Base-by-base conservation (phyloP, 202 grass and related monocot species). In the Cymbopogon flexuosus region DNA sequence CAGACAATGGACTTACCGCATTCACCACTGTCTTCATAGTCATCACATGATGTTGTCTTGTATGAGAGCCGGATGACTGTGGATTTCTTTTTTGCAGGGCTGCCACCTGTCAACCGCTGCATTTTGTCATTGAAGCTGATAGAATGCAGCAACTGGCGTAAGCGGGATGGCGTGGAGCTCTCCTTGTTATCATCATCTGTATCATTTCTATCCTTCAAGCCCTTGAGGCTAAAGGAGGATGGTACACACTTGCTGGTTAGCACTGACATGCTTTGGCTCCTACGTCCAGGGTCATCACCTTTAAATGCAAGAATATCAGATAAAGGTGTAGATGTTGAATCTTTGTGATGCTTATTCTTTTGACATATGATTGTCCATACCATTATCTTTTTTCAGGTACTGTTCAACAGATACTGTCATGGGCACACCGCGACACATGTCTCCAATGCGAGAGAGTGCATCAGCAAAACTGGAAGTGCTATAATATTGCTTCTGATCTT, bases 31-130 rank as follows among this genome's bases (percentile, higher is more conserved):
- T 82, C 73, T 51, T 91, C 86, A 69, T 82, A 89, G 69, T 71
- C 79, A 29, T 92, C 95, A 5, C 82, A 83, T 62, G 92, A 89
- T 70, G 89, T 97, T 73, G 90, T 94, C 79, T 93, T 91, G 82
- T 94, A 98, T n/a, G 90, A 91, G 33, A 98, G 82, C 37, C 80
- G 87, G 40, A 98, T 89, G 31, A 95, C 87, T 30, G 96, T 90
- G 34, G 96, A 90, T 57, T 87, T 99, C 74, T 84, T 91, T 71
- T 90, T 96, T 70, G 86, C 81, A 14, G 90, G 79, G 63, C 90
- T 90, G 22, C 62, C 84, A 40, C 64, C 49, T 21, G 88, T 66
- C 47, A 77, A 46, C 58, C 78, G 84, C 30, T 86, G 88, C 56
- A 85, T 76, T 79, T 51, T 96, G 19, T 93, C 88, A 59, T 90